Base-by-base conservation (phyloP, 1,139 yeast genomes). In the Yamadazyma dendronema region DNA sequence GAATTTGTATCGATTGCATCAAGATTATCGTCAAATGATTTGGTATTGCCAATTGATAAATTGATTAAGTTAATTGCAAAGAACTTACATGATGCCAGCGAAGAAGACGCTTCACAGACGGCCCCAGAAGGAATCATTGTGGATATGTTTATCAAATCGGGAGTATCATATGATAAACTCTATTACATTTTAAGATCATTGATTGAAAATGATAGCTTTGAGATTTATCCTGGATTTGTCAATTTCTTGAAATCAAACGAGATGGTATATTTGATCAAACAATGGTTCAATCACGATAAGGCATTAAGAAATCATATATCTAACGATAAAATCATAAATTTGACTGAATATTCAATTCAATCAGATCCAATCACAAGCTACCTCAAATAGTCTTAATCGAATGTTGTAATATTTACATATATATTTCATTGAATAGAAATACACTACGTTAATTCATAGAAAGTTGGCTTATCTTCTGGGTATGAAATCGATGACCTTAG, bases 11-110 rank as follows among this genome's bases (percentile, higher is more conserved):
- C 59, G 1, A 58, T 72, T 37, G 81, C 81, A 54, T 39, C 76
- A 71, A 64, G 57, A 42, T 47, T 72, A 30, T 61, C 72, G 7
- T 56, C 65, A 4, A 69, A 68, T 34, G 96, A 89, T 50, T 73
- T 80, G 53, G 87, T 89, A 1, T 88, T 90, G 67, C 96, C 97
- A 8, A 70, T 86, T 12, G 81, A 79, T 44, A 83, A 80, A 44
- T 66, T 89, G 40, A 68, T 87, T 45, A 84, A 86, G 40, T 67
- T 84, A 62, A 72, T 49, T 57, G 68, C 48, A 54, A 72, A 52
- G 42, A 67, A 68, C 48, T 52, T 74, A 23, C 66, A 67, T 39
- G 66, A 64, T 32, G 65, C 70, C 2, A 48, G 55, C 4, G 67
- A 63, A 30, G 60, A 57, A 42, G 56, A 67, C 69, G 38, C 73